These are phyloP conservation scores for Bolboschoenoplectus hybrid DNA, from an alignment of 202 grass and related monocot species.

Conservation along the genomic window DNA sequence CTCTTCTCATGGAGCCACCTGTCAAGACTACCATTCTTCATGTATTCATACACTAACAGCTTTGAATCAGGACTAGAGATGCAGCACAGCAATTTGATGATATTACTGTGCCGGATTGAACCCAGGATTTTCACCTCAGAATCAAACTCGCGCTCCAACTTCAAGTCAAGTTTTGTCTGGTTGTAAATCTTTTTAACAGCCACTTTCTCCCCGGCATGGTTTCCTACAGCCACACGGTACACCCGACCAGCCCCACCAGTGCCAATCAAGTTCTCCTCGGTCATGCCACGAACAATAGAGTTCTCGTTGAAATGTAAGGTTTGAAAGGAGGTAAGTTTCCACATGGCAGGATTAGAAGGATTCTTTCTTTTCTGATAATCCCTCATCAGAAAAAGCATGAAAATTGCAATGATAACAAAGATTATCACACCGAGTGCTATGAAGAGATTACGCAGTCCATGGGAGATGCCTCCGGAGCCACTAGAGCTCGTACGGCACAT, in stretches of 20 bases:
- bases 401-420: not conserved
- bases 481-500: not conserved
- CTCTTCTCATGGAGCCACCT: conserved; percentile 52
- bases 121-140: conserved; percentile 63
- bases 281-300: conserved; percentile 37
- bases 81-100: conserved; percentile 69
- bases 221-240: conserved; percentile 49
- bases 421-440: conserved; percentile 43
- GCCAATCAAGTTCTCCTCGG: conserved; percentile 51
- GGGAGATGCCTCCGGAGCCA: not conserved
- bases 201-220: conserved; percentile 20
- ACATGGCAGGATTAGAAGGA: not conserved
- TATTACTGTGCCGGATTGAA: conserved; percentile 58
- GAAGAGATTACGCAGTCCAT: conserved; percentile 35
- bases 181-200: conserved; percentile 61
- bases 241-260: conserved; percentile 66
- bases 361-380: conserved; percentile 31
- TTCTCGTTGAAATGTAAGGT: conserved; percentile 48
- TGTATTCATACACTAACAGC: conserved; percentile 71
- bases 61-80: conserved; percentile 50
- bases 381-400: conserved; percentile 14
- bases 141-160: conserved; percentile 47
- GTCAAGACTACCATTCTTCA: conserved; percentile 69
- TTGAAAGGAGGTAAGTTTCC: conserved; percentile 64
- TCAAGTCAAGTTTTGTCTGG: conserved; percentile 46